Evolutionary conservation across 805 yeast genomes (phyloP), one percentile per base, ranked within the genome.

Genomic region (Jamesozyma piceae): DNA sequence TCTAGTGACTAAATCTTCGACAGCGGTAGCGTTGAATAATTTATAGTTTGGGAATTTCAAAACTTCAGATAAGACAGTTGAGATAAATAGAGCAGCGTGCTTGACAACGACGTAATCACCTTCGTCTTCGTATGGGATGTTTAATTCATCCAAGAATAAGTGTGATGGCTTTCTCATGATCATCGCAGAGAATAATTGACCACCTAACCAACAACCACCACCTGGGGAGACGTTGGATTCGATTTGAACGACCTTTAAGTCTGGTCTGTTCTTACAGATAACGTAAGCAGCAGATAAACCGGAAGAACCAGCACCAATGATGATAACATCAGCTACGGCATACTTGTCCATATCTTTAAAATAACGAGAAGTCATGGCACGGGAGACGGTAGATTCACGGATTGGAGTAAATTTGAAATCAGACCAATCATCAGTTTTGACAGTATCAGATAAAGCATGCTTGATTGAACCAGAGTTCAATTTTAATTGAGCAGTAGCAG

Each of bases 171-270:
- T 82, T 64, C 89, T 75, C 72, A 80, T 68, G 41, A 82, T 77
- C 88, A 81, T 81, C 31, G 88, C 87, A 24, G 82, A 75, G 62
- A 82, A 80, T 48, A 82, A 66, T 60, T 79, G 86, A 11, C 88
- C 90, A 43, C 86, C 86, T 37, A 82, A 67, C 80, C 83, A 80
- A 45, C 82, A 77, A 24, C 90, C 90, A 48, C 89, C 90, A 44
- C 89, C 89, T 43, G 83, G 82, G 28, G 83, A 72, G n/a, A 81
- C 85, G 48, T 74, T 72, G 29, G 85, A 80, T 65, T 82, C 90
- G 44, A 82, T 72, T 49, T 80, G 77, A 47, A 86, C 85, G 49
- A 82, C 75, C 60, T 78, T 81, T 52, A 82, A 67, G 50, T 82
- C 87, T 14, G 90, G 89, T 60, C 89, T 74, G 55, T 80, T 75